Evolutionary conservation across 176 grass and related monocot species (phyloP).

Genomic region (Aegilops bicornis): DNA sequence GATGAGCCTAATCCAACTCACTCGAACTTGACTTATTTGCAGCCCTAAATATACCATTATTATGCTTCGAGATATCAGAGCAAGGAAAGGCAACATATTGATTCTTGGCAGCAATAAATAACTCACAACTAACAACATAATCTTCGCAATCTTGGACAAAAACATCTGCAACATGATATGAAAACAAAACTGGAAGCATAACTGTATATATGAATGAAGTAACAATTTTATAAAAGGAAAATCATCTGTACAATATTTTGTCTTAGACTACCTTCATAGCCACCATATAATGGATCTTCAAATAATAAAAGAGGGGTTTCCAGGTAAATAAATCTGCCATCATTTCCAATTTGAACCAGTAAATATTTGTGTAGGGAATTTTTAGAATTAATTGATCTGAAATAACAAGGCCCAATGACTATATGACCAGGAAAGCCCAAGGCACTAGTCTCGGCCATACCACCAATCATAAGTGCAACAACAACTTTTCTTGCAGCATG

Average conservation of each 20-base stretch:
- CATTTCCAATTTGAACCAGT: background rate
- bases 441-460: conserved; percentile 91
- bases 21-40: too few species aligned
- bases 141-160: background rate
- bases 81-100: background rate
- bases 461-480: conserved; percentile 75
- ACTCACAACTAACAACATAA: background rate
- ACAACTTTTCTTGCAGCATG: conserved; percentile 60
- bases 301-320: conserved; percentile 82
- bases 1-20: too few species aligned
- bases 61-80: background rate
- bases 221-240: background rate
- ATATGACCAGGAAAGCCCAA: conserved; percentile 91
- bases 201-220: background rate
- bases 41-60: background rate
- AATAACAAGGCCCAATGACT: conserved; percentile 88
- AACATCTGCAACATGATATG: background rate
- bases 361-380: background rate
- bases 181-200: background rate
- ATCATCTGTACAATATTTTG: background rate
- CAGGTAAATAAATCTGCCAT: conserved; percentile 78
- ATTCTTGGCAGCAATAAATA: background rate
- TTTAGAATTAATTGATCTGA: conserved; percentile 47
- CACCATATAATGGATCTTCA: conserved; percentile 80
- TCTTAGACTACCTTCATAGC: conserved; percentile 76